phyloP scores from a whole-genome alignment of 108 stramenopile genomes.

The Discostella pseudostelligera region DNA sequence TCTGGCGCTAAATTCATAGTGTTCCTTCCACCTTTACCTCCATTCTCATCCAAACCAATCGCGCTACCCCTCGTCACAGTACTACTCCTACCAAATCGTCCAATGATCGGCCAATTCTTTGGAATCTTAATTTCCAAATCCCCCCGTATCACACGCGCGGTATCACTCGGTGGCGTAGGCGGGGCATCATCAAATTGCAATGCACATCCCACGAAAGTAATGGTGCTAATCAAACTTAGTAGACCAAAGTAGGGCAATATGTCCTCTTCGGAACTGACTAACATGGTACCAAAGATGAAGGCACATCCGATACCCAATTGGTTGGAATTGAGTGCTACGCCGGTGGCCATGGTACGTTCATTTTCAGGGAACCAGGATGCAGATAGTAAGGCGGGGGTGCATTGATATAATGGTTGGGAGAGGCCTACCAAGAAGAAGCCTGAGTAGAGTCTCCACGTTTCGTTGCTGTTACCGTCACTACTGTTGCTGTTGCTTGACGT shows the following conservation, averaged over 20 bases:
- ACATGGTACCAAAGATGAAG: conserved; percentile 81
- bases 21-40: not conserved
- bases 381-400: conserved; percentile 84
- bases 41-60: not conserved
- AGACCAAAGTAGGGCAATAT: conserved; percentile 81
- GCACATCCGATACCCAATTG: conserved; percentile 89
- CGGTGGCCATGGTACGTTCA: conserved; percentile 90
- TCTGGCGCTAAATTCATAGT: too few relatives aligned
- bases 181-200: conserved; percentile 91
- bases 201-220: conserved; percentile 73
- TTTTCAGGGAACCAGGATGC: conserved; percentile 88
- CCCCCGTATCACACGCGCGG: conserved; percentile 74
- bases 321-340: conserved; percentile 86
- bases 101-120: conserved; percentile 1
- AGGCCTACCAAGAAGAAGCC: conserved; percentile 89
- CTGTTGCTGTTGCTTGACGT: conserved; percentile 19
- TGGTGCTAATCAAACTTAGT: conserved; percentile 64
- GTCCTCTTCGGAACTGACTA: conserved; percentile 68
- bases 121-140: conserved; percentile 66
- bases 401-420: conserved; percentile 87
- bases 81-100: conserved; percentile 7
- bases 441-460: conserved; percentile 75
- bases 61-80: not conserved
- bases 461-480: conserved; percentile 32
- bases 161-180: conserved; percentile 83